Base-by-base conservation (phyloP, 441 rosid species). In the Pelargonium citronellum region DNA sequence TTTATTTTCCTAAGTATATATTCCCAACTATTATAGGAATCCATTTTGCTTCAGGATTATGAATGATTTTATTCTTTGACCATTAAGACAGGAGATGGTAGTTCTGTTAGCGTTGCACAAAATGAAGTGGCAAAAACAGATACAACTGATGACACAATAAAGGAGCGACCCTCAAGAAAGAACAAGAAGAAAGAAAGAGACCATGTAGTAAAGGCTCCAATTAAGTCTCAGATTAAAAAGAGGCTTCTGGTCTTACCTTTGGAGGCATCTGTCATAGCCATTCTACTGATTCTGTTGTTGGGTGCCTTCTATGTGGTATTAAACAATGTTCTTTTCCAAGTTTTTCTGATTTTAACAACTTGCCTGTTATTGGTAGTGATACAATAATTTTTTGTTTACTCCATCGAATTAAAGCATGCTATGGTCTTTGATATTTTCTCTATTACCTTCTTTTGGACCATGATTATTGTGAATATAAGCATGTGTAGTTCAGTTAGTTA, bases 271-370 rank as follows among this genome's bases (percentile, higher is more conserved):
- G 61, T 87, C 67, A 72, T 95, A 79, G 89, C 89, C 74, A 83
- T 95, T 77, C 80, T 95, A 74, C 85, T 95, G 64, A 93, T 92
- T 63, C 82, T 95, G 75, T 76, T 95, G 81, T 83, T 95, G 78
- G 98, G 98, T 49, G 89, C 95, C 74, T 95, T 92, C 89, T 95
- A 95, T 68, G 99, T 92, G 99, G 99, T 95, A 92, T 72, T 76
- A 76, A 64, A 19, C 7, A 69, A 64, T 66, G 66, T 74, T 46
- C 44, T 27, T 10, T 74, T 58, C 43, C 22, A 60, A 37, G 20
- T 43, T 58, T 58, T 41, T 55, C 47, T 43, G 69, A 57, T 49
- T 67, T 77, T 20, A 61, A 43, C 61, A 20, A 43, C 51, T 12
- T 51, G 72, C 58, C 70, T 16, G 16, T 12, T 68, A 69, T 44